phyloP scores from a whole-genome alignment of 2,329 filamentous ascomycete genomes.

The Cyphellophora europaea region DNA sequence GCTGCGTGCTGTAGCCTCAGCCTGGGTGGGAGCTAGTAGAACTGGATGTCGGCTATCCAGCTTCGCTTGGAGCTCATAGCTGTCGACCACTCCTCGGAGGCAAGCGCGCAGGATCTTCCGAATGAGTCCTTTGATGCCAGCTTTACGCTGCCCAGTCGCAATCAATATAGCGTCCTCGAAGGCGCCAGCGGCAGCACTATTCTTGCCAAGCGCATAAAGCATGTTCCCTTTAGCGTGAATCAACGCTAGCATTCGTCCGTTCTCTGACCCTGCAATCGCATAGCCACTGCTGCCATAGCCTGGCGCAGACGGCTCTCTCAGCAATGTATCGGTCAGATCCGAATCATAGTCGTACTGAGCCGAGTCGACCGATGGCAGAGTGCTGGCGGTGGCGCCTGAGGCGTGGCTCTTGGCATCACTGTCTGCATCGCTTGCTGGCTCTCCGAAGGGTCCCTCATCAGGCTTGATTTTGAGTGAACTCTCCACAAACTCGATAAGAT shows the following conservation, averaged over 20 bases:
- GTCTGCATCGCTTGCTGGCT: constrained; percentile 51
- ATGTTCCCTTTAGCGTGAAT: constrained; percentile 98
- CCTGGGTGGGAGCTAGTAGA: constrained; percentile 72
- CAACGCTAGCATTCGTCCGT: constrained; percentile 84
- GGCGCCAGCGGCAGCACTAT: constrained; percentile 68
- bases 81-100: constrained; percentile 11
- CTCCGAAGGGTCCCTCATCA: constrained; percentile 40
- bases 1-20: constrained; percentile 69
- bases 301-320: constrained; percentile 19
- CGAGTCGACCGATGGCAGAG: constrained; percentile 37
- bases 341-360: constrained; percentile 49
- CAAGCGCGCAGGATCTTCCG: constrained; percentile 61
- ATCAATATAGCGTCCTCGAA: constrained; percentile 95
- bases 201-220: constrained; percentile 82
- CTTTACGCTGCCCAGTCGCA: constrained; percentile 61
- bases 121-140: constrained; percentile 70
- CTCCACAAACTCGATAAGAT: constrained; percentile 80
- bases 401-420: constrained; percentile 47
- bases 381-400: constrained; percentile 41
- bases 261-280: constrained; percentile 73
- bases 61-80: constrained; percentile 23
- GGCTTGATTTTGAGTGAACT: constrained; percentile 51
- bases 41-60: constrained; percentile 49
- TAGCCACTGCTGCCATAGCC: constrained; percentile 76
- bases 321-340: constrained; percentile 16